Percentiles rank a stretch among this genome's conserved stretches.
Conservation (phyloP, 2,329 filamentous ascomycete species). For the Tympanopsis confertula region DNA sequence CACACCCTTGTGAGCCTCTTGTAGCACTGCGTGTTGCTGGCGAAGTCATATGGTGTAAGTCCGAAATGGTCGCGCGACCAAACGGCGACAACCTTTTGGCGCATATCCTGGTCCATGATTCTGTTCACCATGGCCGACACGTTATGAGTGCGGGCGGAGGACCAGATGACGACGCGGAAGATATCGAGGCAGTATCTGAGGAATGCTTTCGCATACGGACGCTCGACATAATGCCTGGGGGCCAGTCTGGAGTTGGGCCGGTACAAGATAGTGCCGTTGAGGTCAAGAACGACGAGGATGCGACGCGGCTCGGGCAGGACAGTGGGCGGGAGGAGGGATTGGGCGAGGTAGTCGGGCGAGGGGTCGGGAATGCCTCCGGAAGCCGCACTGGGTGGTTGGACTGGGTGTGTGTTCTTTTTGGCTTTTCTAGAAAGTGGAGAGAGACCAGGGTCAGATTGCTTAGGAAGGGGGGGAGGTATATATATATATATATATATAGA, state of each 20-base stretch:
- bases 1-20: slow-evolving; percentile 72
- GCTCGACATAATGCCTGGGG: slow-evolving; percentile 44
- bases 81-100: slow-evolving; percentile 46
- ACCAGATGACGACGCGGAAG: slow-evolving; percentile 82
- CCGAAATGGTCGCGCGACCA: slow-evolving; percentile 73
- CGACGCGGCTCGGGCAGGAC: slow-evolving; percentile 35
- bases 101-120: slow-evolving; percentile 46
- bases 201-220: slow-evolving; percentile 60
- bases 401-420: no score
- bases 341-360: slow-evolving; percentile 44
- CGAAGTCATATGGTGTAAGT: slow-evolving; percentile 53
- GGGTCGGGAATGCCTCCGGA: slow-evolving; percentile 53
- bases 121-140: slow-evolving; percentile 55
- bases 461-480: no score
- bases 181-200: slow-evolving; percentile 61
- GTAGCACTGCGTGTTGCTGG: slow-evolving; percentile 70
- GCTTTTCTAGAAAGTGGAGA: no score
- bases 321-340: slow-evolving; percentile 31
- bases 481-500: no score
- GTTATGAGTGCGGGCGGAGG: slow-evolving; percentile 66
- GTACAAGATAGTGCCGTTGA: slow-evolving; percentile 81
- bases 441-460: no score
- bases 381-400: slow-evolving; percentile 18
- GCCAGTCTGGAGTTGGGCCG: slow-evolving; percentile 41
- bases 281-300: slow-evolving; percentile 75